Conservation (phyloP, 148 eudicot genomes). For the Silene latifolia region DNA sequence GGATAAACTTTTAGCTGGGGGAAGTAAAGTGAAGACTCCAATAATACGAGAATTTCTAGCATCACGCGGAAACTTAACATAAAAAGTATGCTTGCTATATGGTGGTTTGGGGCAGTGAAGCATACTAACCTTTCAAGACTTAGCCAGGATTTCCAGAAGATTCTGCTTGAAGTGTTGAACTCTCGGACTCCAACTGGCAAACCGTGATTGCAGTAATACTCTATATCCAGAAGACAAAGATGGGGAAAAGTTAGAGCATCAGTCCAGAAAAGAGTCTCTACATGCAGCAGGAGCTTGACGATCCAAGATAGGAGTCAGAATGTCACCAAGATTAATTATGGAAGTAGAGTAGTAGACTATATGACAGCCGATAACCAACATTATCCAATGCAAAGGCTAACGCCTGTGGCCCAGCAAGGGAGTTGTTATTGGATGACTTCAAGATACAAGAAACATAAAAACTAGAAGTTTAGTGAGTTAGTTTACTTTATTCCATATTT, state of each 20-base stretch:
- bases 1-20: background rate
- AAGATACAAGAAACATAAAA: too few relatives aligned
- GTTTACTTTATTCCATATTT: too few relatives aligned
- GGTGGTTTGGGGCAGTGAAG: background rate
- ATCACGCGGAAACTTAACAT: background rate
- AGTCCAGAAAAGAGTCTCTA: background rate
- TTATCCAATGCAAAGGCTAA: too few relatives aligned
- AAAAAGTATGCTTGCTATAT: too few relatives aligned
- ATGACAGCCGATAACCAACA: too few relatives aligned
- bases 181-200: constrained; percentile 34
- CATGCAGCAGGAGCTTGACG: background rate
- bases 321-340: background rate
- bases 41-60: background rate
- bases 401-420: too few relatives aligned
- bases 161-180: constrained; percentile 35
- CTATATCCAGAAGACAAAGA: constrained; percentile 11
- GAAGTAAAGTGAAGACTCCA: background rate
- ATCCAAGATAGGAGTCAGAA: background rate
- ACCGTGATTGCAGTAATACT: constrained; percentile 27
- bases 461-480: too few relatives aligned
- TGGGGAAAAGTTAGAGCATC: too few relatives aligned
- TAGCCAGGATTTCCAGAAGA: constrained; percentile 25
- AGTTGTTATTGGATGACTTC: too few relatives aligned
- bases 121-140: constrained; percentile 3
- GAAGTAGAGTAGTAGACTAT: background rate